Conservation (phyloP, 2,329 filamentous ascomycete species). For the Trichoderma asperellum region DNA sequence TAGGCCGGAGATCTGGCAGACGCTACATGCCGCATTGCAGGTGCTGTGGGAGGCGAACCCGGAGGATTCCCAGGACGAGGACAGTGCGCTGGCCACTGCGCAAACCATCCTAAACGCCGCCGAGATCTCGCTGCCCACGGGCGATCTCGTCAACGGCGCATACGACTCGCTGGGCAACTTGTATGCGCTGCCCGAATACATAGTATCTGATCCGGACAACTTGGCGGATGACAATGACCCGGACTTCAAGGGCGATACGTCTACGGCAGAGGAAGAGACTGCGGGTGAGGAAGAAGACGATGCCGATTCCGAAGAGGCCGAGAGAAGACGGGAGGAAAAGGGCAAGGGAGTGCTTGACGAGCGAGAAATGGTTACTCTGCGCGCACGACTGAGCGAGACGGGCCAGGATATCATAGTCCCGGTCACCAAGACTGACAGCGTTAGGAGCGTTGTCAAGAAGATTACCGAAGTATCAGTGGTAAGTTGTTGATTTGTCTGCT, state of each 20-base stretch:
- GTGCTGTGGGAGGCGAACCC: conserved; percentile 64
- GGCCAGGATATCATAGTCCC: conserved; percentile 65
- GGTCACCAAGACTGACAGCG: conserved; percentile 64
- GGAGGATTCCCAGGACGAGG: conserved; percentile 44
- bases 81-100: conserved; percentile 62
- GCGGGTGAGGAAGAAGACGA: conserved; percentile 44
- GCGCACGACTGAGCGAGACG: conserved; percentile 68
- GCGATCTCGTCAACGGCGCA: conserved; percentile 70
- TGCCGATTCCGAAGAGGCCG: conserved; percentile 40
- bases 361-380: conserved; percentile 60
- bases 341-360: conserved; percentile 60
- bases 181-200: conserved; percentile 69
- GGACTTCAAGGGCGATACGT: conserved; percentile 41
- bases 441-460: conserved; percentile 64
- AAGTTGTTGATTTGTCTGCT: conserved; percentile 40
- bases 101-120: conserved; percentile 81
- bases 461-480: conserved; percentile 68
- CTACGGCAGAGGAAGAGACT: conserved; percentile 45
- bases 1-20: conserved; percentile 77
- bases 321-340: conserved; percentile 58
- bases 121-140: conserved; percentile 74
- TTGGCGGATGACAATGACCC: conserved; percentile 46
- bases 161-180: conserved; percentile 73
- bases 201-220: conserved; percentile 69
- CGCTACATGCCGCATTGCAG: conserved; percentile 69